Evolutionary conservation across 108 stramenopile genomes (phyloP).

Genomic region (Mayamaea pseudoterrestris): DNA sequence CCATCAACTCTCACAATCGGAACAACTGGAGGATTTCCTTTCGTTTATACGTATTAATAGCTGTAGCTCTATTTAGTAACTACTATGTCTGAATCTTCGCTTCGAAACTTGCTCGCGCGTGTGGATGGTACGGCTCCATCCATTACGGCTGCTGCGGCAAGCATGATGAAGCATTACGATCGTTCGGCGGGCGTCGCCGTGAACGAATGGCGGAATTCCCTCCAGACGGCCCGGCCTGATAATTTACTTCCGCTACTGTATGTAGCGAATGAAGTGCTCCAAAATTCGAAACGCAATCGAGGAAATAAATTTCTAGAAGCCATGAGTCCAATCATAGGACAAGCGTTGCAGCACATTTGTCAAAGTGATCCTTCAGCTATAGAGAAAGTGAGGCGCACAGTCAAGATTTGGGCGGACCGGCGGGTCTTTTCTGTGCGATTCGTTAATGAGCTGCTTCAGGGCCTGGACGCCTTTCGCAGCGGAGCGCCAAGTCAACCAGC

Average conservation of each 20-base stretch:
- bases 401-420: slow-evolving; percentile 83
- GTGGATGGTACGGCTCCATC: slow-evolving; percentile 36
- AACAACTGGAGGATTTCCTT: too few relatives aligned
- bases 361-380: slow-evolving; percentile 21
- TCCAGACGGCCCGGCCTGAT: slow-evolving; percentile 32
- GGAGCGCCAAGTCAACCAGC: slow-evolving; percentile 2
- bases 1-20: too few relatives aligned
- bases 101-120: slow-evolving; percentile 5
- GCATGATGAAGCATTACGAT: slow-evolving; percentile 80
- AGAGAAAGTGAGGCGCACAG: slow-evolving; percentile 66
- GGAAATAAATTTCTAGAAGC: slow-evolving; percentile 76
- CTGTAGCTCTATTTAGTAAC: too few relatives aligned
- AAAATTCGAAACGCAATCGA: slow-evolving; percentile 76
- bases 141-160: slow-evolving; percentile 51
- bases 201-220: slow-evolving; percentile 65
- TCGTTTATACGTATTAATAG: too few relatives aligned
- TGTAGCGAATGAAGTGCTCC: slow-evolving; percentile 80
- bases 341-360: slow-evolving; percentile 47
- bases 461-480: slow-evolving; percentile 48
- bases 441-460: slow-evolving; percentile 57
- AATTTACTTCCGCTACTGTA: slow-evolving; percentile 67
- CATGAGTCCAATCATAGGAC: slow-evolving; percentile 57
- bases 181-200: slow-evolving; percentile 46
- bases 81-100: neutral
- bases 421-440: slow-evolving; percentile 60